Base-by-base conservation (phyloP, 257 asterid genomes). In the Gentiana straminea region DNA sequence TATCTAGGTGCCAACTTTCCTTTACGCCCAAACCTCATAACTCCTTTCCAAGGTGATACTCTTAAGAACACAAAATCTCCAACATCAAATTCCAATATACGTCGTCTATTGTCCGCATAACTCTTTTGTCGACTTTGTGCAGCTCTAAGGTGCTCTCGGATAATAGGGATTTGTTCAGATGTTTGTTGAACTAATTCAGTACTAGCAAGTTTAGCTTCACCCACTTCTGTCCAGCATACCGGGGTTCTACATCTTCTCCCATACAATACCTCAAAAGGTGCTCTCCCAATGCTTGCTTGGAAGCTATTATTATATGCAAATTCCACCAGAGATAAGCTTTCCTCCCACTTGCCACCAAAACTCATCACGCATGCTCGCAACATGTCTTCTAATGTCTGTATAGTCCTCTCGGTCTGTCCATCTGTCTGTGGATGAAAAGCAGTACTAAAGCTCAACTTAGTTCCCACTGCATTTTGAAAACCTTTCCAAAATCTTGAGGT, bases 331-430 rank as follows among this genome's bases (percentile, higher is more conserved):
- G 4, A 8, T 39, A 39, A 39, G 7, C 44, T 39, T 1, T 41
- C 50, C 4, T 61, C 66, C 65, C 58, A 61, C 34, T 61, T 61
- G 13, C 35, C 39, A 38, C 33, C 51, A 8, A 61, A 43, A 49
- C 11, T 39, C 1, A 10, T 36, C 44, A 46, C 66, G 51, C 33
- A 60, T 12, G 64, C 36, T 34, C 48, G 3, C 33, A 56, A 24
- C 46, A 49, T 60, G 37, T 53, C 64, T 60, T 44, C 36, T 46
- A n/a, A 35, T 52, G 41, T 36, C 37, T 52, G 51, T 32, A 46
- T 52, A 43, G 37, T 44, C 1, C 43, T 47, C 37, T 60, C 36
- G 6, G 55, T 33, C 35, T 60, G 36, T 15, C 50, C 43, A 12
- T 49, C 33, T 1, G 57, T 32, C 47, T 50, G 53, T 13, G 34